Evolutionary conservation across 2,329 filamentous ascomycete genomes (phyloP), one percentile per base, ranked within the genome.

Genomic region (Aspergillus candidus): DNA sequence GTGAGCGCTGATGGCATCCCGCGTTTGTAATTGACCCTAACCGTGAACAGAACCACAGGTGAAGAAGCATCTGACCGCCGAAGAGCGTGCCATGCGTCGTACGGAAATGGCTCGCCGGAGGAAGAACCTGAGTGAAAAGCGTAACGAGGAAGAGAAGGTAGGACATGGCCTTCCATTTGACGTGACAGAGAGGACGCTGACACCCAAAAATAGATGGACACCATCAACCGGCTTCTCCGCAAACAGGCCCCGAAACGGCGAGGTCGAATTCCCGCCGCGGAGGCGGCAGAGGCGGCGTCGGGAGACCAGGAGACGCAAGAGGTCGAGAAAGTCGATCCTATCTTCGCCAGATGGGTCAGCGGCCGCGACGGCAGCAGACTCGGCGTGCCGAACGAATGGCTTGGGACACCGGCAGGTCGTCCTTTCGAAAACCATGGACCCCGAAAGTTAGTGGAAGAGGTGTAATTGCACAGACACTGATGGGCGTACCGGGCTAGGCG

Each of bases 81-180:
- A 86, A 60, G 84, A 88, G 58, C 80, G 84, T 58, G 80, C 80
- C 37, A 85, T 86, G 78, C 77, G 84, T 38, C 73, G 84, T 43
- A 80, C 82, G 6, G 84, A 88, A 61, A 87, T 87, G 83, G 84
- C 84, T 7, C 72, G 84, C 44, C 75, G 84, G 41, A 72, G 84
- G 48, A 87, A 87, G 68, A 86, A 87, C 51, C 71, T 87, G 29
- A 84, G 80, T 46, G 84, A 87, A 66, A 86, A 86, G 69, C 77
- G 83, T n/a, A 84, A 86, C 43, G 83, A 87, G 57, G 84, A 88
- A 67, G 84, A 87, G 63, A 88, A 87, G 75, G 82, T 82, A 59
- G 27, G 79, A 79, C 43, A 14, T 13, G 18, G 1, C 12, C 37
- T 30, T 14, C 17, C 11, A 15, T 13, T 40, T 32, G 12, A 3